Evolutionary conservation across 768 basidiomycete species (phyloP), one percentile per base, ranked within the genome.

Genomic region (Boletales sp.): DNA sequence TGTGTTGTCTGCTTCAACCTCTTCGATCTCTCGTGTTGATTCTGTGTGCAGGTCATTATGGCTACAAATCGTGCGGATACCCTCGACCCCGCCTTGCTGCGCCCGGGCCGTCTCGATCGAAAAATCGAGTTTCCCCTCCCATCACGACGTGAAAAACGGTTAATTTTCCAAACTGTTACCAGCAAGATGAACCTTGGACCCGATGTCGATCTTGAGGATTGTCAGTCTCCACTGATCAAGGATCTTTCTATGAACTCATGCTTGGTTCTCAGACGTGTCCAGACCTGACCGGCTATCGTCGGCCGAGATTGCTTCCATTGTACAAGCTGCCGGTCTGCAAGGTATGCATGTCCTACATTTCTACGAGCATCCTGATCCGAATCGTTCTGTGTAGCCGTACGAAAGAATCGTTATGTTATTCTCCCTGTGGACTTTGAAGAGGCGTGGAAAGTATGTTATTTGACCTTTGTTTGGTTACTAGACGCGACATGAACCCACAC

Each of bases 61-160:
- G 97, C 97, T 24, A 99, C 97, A 38, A 99, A 99, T 73, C 89
- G 97, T 60, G 90, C 91, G 40, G 97, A 99, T 69, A 99, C 97
- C 6, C 79, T 99, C 29, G 97, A 99, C 69, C 97, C 97, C 51
- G 97, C 97, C 5, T 75, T 99, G 37, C 86, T 99, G 32, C 92
- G 97, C 60, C 97, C 97, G 36, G 97, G 97, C 64, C 92, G 97
- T 61, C 79, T 99, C 12, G 97, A 99, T 72, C 78, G 97, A 61
- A 99, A 99, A 77, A 99, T 99, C 59, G 97, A 99, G 69, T 98
- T 98, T 74, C 97, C 97, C 4, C 76, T 90, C 34, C 97, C 97
- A 31, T 90, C 91, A 14, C 76, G 97, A 53, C 81, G 97, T 57
- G 97, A 99, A 73, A 88, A 94, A 65, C 90, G 97, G 43, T 73